Percentiles rank a stretch among this genome's conserved stretches.
Conservation (phyloP, 345 rosid species). For the Crucihimalaya himalaica region DNA sequence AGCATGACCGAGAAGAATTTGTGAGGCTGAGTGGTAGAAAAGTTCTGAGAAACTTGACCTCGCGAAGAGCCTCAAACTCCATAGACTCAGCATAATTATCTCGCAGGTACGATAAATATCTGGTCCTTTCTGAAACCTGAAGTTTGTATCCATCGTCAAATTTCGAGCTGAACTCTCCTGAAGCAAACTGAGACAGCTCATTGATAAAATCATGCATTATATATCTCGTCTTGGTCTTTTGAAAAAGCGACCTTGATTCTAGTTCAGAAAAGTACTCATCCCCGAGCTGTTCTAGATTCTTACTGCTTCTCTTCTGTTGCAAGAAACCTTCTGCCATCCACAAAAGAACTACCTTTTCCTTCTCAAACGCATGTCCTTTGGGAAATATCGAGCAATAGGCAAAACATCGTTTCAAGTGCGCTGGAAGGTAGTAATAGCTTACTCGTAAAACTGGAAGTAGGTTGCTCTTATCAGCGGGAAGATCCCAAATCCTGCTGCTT, state of each 20-base stretch:
- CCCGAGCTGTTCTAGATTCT: constrained; percentile 43
- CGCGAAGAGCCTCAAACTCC: constrained; percentile 40
- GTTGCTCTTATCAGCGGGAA: constrained; percentile 38
- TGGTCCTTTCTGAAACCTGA: constrained; percentile 30
- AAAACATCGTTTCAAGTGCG: constrained; percentile 44
- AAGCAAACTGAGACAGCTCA: constrained; percentile 45
- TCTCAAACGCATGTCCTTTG: constrained; percentile 43
- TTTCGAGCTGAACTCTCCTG: constrained; percentile 42
- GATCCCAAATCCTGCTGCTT: constrained; percentile 45
- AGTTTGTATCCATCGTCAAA: constrained; percentile 30
- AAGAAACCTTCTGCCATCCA: constrained; percentile 52
- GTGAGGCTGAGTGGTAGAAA: constrained; percentile 44
- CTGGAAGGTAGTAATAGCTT: constrained; percentile 44
- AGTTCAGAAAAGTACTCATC: constrained; percentile 43
- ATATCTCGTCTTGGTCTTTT: constrained; percentile 34
- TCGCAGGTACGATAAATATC: constrained; percentile 44
- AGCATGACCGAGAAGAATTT: constrained; percentile 38
- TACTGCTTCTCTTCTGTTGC: constrained; percentile 33
- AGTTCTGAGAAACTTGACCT: constrained; percentile 44
- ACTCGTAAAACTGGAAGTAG: constrained; percentile 42
- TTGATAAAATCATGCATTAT: constrained; percentile 46
- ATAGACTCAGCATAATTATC: constrained; percentile 32
- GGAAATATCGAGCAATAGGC: constrained; percentile 47
- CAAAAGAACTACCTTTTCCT: constrained; percentile 38
- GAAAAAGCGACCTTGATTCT: constrained; percentile 40